Conservation (phyloP, 2,329 filamentous ascomycete species). For the Fusarium compactum region DNA sequence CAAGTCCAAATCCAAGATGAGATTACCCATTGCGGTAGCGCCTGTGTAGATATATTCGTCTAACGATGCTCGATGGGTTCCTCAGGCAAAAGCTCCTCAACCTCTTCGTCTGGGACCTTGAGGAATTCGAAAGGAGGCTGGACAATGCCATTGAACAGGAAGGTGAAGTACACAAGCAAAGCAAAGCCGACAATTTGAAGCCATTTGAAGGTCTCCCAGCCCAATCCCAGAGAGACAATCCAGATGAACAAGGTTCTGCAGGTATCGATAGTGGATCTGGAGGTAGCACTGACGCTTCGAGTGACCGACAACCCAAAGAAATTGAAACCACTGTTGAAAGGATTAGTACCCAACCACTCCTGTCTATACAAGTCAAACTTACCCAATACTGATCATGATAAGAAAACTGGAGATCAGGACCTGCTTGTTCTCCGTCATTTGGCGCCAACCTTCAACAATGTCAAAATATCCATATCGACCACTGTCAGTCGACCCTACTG, state of each 20-base stretch:
- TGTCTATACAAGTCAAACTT: constrained; percentile 44
- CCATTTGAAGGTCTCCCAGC: constrained; percentile 99
- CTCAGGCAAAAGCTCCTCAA: constrained; percentile 79
- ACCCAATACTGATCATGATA: constrained; percentile 99
- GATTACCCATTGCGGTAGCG: neutral
- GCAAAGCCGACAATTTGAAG: constrained; percentile 91
- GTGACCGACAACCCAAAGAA: constrained; percentile 98
- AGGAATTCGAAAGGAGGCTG: constrained; percentile 81
- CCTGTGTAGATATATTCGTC: neutral
- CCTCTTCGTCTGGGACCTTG: constrained; percentile 60
- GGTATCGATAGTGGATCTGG: constrained; percentile 95
- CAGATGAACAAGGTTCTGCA: constrained; percentile 98
- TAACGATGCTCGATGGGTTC: constrained; percentile 81
- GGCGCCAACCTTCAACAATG: constrained; percentile 83
- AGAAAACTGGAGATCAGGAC: constrained; percentile 83
- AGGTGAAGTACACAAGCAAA: constrained; percentile 94
- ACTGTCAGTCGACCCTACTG: constrained; percentile 78
- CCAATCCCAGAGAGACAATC: constrained; percentile 91
- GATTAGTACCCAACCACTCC: constrained; percentile 31
- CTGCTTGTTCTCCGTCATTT: constrained; percentile 78
- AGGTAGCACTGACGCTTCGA: constrained; percentile 87
- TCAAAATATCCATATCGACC: constrained; percentile 91
- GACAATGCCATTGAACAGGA: constrained; percentile 96
- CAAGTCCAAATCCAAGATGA: neutral
- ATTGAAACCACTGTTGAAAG: constrained; percentile 82